Evolutionary conservation across 176 grass and related monocot genomes (phyloP).

Genomic region (Cocos nucifera): DNA sequence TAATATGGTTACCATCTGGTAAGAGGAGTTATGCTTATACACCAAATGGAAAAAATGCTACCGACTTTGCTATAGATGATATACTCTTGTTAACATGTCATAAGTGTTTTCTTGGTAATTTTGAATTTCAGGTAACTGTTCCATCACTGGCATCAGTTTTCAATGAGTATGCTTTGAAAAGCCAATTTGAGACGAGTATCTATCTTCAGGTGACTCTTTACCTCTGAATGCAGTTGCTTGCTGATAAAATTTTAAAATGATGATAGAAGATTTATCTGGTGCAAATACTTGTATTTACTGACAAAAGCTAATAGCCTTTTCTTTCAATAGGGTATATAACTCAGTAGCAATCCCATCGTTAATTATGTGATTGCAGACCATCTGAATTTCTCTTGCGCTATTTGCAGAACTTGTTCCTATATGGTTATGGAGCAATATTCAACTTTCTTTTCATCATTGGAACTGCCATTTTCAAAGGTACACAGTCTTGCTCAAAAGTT

Average conservation of each 20-base stretch:
- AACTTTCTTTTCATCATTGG: slow-evolving; percentile 86
- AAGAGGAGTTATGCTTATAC: too few species aligned
- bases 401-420: slow-evolving; percentile 92
- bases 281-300: too few species aligned
- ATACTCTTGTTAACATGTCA: background rate
- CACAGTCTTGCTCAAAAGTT: background rate
- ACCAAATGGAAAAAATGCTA: too few species aligned
- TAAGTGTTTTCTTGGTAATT: background rate
- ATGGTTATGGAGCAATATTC: slow-evolving; percentile 99
- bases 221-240: background rate
- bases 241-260: slow-evolving; percentile 3
- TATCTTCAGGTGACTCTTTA: slow-evolving; percentile 71
- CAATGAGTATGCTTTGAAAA: slow-evolving; percentile 98
- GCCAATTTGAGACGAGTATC: slow-evolving; percentile 94
- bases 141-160: slow-evolving; percentile 93
- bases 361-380: background rate
- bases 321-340: too few species aligned
- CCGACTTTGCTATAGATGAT: too few species aligned
- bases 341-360: too few species aligned
- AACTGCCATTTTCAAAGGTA: slow-evolving; percentile 85
- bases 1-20: too few species aligned
- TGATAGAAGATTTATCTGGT: too few species aligned
- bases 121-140: slow-evolving; percentile 72
- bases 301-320: too few species aligned
- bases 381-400: slow-evolving; percentile 16